Conservation (phyloP, 371 early-diverging fungal species). For the Saksenaea vasiformis region DNA sequence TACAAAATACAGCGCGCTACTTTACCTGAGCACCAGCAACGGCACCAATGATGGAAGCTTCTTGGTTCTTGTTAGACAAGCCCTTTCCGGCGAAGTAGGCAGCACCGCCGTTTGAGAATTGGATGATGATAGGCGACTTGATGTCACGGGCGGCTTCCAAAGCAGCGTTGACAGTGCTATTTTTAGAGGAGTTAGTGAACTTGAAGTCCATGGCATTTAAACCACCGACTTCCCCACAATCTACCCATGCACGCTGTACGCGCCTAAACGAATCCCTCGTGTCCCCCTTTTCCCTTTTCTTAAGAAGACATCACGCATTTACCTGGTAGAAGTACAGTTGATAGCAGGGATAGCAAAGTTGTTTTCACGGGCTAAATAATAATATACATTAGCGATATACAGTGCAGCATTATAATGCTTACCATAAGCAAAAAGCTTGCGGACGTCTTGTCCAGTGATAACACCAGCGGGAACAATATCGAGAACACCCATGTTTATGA, state of each 20-base stretch:
- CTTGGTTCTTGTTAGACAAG: constrained; percentile 83
- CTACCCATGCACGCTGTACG: background rate
- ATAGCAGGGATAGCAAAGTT: constrained; percentile 91
- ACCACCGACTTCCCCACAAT: constrained; percentile 2
- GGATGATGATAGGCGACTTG: constrained; percentile 90
- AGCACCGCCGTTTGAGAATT: constrained; percentile 92
- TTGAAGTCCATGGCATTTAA: background rate
- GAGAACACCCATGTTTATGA: constrained; percentile 66
- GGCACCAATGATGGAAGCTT: constrained; percentile 86
- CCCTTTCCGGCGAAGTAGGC: constrained; percentile 93
- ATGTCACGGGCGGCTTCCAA: constrained; percentile 91
- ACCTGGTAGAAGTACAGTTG: constrained; percentile 89
- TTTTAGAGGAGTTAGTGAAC: background rate
- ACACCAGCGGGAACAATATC: constrained; percentile 87
- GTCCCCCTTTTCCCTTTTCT: background rate
- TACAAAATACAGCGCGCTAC: background rate
- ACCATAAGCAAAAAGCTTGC: background rate
- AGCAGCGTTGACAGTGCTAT: constrained; percentile 83
- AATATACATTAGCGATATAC: background rate
- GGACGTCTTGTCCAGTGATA: constrained; percentile 85
- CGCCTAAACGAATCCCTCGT: too few relatives aligned
- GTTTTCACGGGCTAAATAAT: constrained; percentile 66
- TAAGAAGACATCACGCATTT: constrained; percentile 5
- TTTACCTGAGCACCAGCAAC: constrained; percentile 83
- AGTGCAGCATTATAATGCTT: background rate